Conservation (phyloP, 2,329 filamentous ascomycete species). For the Passalora sequoiae region DNA sequence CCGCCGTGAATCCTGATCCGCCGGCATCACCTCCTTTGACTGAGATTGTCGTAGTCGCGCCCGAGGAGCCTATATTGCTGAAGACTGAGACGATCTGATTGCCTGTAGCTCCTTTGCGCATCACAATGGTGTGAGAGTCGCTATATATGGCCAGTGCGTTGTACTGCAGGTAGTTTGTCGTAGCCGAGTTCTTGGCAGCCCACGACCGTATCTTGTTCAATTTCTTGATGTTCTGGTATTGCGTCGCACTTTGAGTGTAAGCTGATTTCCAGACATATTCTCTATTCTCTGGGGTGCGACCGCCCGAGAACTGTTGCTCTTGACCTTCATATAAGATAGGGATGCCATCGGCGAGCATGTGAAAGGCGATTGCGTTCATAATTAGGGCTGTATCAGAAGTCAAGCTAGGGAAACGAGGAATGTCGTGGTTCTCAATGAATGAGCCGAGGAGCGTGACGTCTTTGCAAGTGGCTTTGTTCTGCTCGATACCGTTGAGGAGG, state of each 20-base stretch:
- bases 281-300: conserved; percentile 32
- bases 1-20: conserved; percentile 24
- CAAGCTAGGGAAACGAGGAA: conserved; percentile 38
- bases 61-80: conserved; percentile 25
- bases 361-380: conserved; percentile 56
- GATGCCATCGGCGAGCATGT: conserved; percentile 55
- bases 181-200: conserved; percentile 37
- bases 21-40: conserved; percentile 31
- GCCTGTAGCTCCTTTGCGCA: conserved; percentile 40
- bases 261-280: conserved; percentile 35
- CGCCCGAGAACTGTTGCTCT: conserved; percentile 51
- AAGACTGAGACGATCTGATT: conserved; percentile 35
- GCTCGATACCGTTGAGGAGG: conserved; percentile 32
- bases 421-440: conserved; percentile 37
- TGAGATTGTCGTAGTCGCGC: conserved; percentile 22
- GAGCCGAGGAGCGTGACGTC: conserved; percentile 36
- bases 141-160: conserved; percentile 36
- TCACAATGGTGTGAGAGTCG: conserved; percentile 38
- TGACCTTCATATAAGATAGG: conserved; percentile 61
- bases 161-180: conserved; percentile 36
- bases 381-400: conserved; percentile 51
- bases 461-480: conserved; percentile 28
- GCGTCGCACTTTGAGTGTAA: conserved; percentile 36
- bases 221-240: conserved; percentile 37
- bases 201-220: conserved; percentile 50